Conservation (phyloP, 805 yeast genomes). For the Candida ascalaphidarum region DNA sequence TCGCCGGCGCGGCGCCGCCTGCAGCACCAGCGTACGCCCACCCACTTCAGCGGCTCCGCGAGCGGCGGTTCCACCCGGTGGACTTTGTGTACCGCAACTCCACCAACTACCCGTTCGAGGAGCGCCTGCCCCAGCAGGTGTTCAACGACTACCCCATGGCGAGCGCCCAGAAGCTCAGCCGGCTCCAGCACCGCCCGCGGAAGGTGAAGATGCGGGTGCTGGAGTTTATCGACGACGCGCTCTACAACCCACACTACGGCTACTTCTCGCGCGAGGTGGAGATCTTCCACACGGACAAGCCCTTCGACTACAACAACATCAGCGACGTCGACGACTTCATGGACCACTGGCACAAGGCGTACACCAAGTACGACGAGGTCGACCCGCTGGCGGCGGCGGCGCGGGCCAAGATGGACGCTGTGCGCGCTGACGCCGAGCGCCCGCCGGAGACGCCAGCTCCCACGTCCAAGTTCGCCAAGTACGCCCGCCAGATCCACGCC, state of each 20-base stretch:
- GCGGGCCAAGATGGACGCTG: not conserved
- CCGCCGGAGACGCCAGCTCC: too few relatives aligned
- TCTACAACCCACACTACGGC: slow-evolving; percentile 77
- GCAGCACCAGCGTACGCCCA: slow-evolving; percentile 6
- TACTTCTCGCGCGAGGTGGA: slow-evolving; percentile 74
- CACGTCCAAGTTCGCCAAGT: slow-evolving; percentile 18
- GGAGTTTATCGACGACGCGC: slow-evolving; percentile 78
- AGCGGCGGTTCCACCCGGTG: slow-evolving; percentile 15
- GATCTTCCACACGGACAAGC: slow-evolving; percentile 59
- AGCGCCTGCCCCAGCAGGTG: slow-evolving; percentile 29
- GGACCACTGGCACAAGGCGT: slow-evolving; percentile 57
- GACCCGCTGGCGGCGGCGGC: not conserved
- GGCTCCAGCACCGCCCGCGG: slow-evolving; percentile 41
- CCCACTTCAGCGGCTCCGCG: slow-evolving; percentile 14
- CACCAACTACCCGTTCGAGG: slow-evolving; percentile 33
- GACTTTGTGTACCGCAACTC: slow-evolving; percentile 30
- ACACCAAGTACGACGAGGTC: slow-evolving; percentile 39
- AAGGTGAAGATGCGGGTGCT: slow-evolving; percentile 63
- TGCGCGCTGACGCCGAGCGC: not conserved
- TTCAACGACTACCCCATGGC: slow-evolving; percentile 27
- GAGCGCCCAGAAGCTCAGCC: slow-evolving; percentile 22
- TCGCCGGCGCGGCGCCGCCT: too few relatives aligned
- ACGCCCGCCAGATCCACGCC: slow-evolving; percentile 17
- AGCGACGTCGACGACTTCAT: slow-evolving; percentile 63
- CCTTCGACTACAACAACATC: slow-evolving; percentile 53